A percentile compares a stretch with the other conserved stretches of the same genome.
phyloP scores from a whole-genome alignment of 129 eudicot species.

The Artemisia annua region DNA sequence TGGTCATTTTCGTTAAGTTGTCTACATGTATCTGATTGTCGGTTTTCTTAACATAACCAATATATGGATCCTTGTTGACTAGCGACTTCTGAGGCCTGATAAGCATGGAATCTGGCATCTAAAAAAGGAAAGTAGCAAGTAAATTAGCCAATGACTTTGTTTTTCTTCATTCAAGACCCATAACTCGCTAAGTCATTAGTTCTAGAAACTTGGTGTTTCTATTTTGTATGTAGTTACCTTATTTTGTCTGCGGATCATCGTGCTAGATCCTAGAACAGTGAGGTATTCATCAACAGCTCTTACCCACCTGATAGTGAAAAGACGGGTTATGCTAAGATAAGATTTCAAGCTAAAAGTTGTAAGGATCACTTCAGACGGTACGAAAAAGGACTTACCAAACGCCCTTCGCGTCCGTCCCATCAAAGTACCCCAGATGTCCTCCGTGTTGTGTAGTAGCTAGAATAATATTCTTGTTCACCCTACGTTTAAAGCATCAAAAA shows the following conservation, averaged over 20 bases:
- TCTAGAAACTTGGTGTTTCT: neutral
- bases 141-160: neutral
- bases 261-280: slow-evolving; percentile 63
- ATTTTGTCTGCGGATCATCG: slow-evolving; percentile 49
- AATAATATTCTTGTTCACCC: slow-evolving; percentile 73
- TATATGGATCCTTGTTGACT: slow-evolving; percentile 1
- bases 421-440: slow-evolving; percentile 89
- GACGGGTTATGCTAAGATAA: neutral
- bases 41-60: neutral
- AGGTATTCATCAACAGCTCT: slow-evolving; percentile 81
- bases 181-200: neutral
- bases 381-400: slow-evolving; percentile 55
- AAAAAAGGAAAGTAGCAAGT: neutral
- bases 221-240: slow-evolving; percentile 40
- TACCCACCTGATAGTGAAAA: slow-evolving; percentile 75
- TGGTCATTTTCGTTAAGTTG: slow-evolving; percentile 10
- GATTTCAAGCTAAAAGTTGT: too few species aligned
- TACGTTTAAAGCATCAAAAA: slow-evolving; percentile 23
- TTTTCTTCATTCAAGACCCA: neutral
- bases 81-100: slow-evolving; percentile 23
- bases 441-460: slow-evolving; percentile 89
- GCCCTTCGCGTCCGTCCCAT: slow-evolving; percentile 73
- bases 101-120: slow-evolving; percentile 27
- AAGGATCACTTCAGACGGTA: too few species aligned
- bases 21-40: slow-evolving; percentile 2